Percentiles rank a stretch among this genome's conserved stretches.
phyloP scores from a whole-genome alignment of 345 rosid genomes.

The Turritis glabra region DNA sequence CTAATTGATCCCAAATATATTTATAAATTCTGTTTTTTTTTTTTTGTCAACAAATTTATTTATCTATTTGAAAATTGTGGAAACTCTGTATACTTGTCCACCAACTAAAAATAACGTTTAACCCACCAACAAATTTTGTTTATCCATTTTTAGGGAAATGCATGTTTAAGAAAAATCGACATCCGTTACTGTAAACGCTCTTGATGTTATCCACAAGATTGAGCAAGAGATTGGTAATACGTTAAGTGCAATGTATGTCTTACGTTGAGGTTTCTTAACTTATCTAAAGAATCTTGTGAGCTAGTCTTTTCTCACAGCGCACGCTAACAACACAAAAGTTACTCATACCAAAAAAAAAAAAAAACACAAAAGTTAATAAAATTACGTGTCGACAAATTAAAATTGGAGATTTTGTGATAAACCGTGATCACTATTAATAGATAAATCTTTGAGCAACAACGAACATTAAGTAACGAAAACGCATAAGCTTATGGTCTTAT shows the following conservation, averaged over 20 bases:
- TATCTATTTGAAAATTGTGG: not conserved
- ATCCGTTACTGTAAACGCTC: not conserved
- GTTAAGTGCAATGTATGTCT: conserved; percentile 27
- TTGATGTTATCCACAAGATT: conserved; percentile 30
- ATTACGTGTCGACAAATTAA: too few relatives aligned
- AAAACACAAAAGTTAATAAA: too few relatives aligned
- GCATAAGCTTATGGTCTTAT: conserved; percentile 6
- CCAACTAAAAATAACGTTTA: not conserved
- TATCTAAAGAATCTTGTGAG: conserved; percentile 16
- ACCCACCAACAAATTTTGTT: not conserved
- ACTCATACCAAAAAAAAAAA: too few relatives aligned
- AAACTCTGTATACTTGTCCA: not conserved
- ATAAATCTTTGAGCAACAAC: not conserved
- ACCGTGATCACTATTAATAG: conserved; percentile 24
- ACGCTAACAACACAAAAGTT: conserved; percentile 25
- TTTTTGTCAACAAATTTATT: not conserved
- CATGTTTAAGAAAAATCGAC: not conserved
- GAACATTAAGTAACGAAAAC: conserved; percentile 3
- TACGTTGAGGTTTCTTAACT: conserved; percentile 28
- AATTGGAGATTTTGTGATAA: too few relatives aligned
- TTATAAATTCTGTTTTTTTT: not conserved
- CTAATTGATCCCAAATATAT: not conserved
- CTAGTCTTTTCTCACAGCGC: conserved; percentile 5
- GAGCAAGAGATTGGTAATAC: conserved; percentile 36
- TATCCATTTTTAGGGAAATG: not conserved